Percentiles rank a stretch among this genome's conserved stretches.
Conservation (phyloP, 164 flowering plant genomes). For the Kalanchoe fedtschenkoi region DNA sequence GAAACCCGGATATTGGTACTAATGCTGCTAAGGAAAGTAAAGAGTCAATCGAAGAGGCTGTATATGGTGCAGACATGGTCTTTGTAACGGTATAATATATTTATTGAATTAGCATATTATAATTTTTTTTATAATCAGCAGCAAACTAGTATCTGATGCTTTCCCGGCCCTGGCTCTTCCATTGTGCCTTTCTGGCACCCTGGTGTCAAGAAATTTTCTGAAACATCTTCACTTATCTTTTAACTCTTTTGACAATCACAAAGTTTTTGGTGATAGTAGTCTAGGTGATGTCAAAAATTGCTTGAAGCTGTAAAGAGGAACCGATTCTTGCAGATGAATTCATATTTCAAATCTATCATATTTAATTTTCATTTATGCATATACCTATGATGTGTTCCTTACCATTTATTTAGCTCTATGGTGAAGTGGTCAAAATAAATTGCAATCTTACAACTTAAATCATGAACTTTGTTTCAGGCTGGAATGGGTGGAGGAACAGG, state of each 20-base stretch:
- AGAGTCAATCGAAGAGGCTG: constrained; percentile 67
- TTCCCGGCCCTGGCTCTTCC: not conserved
- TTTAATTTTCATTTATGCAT: not conserved
- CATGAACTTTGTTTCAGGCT: constrained; percentile 21
- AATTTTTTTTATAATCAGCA: not conserved
- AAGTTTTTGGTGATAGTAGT: too few species aligned
- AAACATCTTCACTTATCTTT: not conserved
- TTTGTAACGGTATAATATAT: constrained; percentile 59
- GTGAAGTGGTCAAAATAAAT: not conserved
- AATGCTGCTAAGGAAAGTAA: constrained; percentile 96
- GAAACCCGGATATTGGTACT: constrained; percentile 92
- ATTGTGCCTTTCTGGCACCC: not conserved
- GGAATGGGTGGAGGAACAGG: constrained; percentile 99
- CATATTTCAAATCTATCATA: not conserved
- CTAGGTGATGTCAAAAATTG: too few species aligned
- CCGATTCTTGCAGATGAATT: not conserved
- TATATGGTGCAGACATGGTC: constrained; percentile 92
- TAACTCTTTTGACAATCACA: not conserved
- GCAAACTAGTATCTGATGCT: not conserved
- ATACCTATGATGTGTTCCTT: not conserved
- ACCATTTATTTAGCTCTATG: not conserved
- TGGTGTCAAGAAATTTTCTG: not conserved
- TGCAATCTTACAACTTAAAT: not conserved
- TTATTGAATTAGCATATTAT: not conserved
- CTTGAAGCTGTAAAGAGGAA: not conserved